A percentile compares a stretch with the other conserved stretches of the same genome.
phyloP scores from a whole-genome alignment of 164 flowering plant species.

The Vitis cinerea region DNA sequence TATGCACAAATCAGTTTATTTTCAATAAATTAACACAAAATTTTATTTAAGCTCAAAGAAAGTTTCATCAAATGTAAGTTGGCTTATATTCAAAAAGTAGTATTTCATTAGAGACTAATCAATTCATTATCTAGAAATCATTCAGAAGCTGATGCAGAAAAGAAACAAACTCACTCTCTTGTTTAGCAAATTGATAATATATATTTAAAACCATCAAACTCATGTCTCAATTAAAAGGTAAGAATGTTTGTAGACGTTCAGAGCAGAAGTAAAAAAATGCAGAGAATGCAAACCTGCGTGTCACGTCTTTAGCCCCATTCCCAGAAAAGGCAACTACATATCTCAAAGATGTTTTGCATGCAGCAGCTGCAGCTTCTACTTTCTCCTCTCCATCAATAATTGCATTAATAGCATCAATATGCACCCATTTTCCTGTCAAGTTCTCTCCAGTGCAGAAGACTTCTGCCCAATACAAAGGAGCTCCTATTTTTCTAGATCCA shows the following conservation, averaged over 20 bases:
- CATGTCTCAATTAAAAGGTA: background rate
- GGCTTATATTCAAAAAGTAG: background rate
- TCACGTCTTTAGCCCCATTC: constrained; percentile 91
- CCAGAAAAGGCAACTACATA: constrained; percentile 98
- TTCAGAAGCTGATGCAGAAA: background rate
- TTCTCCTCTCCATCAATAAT: constrained; percentile 77
- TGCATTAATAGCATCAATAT: constrained; percentile 84
- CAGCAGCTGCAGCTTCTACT: constrained; percentile 82
- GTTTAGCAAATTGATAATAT: background rate
- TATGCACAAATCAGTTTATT: no score
- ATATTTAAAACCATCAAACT: background rate
- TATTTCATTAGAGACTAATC: background rate
- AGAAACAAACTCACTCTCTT: background rate
- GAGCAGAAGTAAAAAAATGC: background rate
- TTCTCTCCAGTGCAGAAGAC: constrained; percentile 84
- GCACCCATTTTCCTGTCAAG: constrained; percentile 93
- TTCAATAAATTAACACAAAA: no score
- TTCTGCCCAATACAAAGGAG: constrained; percentile 94
- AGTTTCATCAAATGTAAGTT: background rate
- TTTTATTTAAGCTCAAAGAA: no score
- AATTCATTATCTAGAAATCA: background rate
- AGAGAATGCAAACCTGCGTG: constrained; percentile 74
- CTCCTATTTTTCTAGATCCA: constrained; percentile 78
- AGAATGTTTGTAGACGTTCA: background rate
- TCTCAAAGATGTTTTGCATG: constrained; percentile 83